Base-by-base conservation (phyloP, 2,329 filamentous ascomycete species). In the Pleoardoris graminearum region DNA sequence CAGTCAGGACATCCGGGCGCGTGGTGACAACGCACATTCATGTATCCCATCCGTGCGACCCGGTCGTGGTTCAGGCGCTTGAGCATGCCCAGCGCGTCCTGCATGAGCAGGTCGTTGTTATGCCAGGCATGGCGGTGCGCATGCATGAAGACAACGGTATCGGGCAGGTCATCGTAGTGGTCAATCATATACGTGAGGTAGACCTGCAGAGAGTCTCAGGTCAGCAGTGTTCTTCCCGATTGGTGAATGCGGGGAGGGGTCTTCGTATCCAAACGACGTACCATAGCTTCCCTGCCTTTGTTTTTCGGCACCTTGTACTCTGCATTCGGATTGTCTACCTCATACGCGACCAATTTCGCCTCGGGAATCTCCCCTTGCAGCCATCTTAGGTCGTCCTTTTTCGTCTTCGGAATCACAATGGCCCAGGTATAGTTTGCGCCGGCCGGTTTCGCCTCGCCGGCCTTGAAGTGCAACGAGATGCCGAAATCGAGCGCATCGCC, bases 181-280 rank as follows among this genome's bases (percentile, higher is more conserved):
- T 86, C 82, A 64, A 86, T 83, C 55, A 86, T 80, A 68, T 83
- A 86, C 37, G 81, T 82, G 42, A 86, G 74, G 66, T 86, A 86
- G 39, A 72, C 69, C 69, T 73, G 50, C 35, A 30, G 44, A 16
- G 7, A 21, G 6, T 60, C 46, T 61, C 30, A 36, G 11, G 53
- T 52, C 7, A 53, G 46, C 39, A 27, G 19, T 27, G 22, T 12
- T 14, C 12, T 23, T 21, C 23, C 19, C 10, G 37, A 29, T 35
- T 46, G 19, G 38, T 27, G 17, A 22, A 25, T 48, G 32, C 16
- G 19, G 10, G 19, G 41, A 4, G 22, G 29, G n/a, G 35, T 22
- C 11, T n/a, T 21, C 8, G 32, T 12, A 21, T 30, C n/a, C 6
- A n/a, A 19, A 10, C 11, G 7, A 19, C 68, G 12, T 63, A 72